Base-by-base conservation (phyloP, 2,329 filamentous ascomycete genomes). In the Passalora sequoiae region DNA sequence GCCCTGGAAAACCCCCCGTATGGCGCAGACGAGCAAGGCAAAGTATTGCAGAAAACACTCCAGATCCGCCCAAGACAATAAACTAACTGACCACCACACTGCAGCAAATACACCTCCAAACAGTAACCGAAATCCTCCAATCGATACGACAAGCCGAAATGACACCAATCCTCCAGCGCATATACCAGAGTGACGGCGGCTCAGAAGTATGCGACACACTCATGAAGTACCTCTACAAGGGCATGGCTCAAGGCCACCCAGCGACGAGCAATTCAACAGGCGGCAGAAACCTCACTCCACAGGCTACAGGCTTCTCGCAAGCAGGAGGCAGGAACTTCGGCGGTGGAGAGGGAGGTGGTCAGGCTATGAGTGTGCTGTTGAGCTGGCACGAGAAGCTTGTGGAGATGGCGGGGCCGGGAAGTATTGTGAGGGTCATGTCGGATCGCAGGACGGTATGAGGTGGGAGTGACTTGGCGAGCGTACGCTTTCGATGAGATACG, bases 351-450 rank as follows among this genome's bases (percentile, higher is more conserved):
- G 84, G 50, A 24, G 51, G 86, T 35, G 83, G 87, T 50, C 83
- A 89, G 44, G 85, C 84, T 41, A 97, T 97, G 92, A 97, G 92
- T 63, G 92, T 98, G 39, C 67, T 98, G 63, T 73, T 98, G 55
- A 96, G 89, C 69, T 98, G 92, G 92, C 92, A 98, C 65, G 92
- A 98, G 74, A 98, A 96, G 77, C 78, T 96, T 50, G 88, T 97
- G 4, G 92, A 98, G 61, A 82, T 96, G 60, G 87, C 89, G 27
- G 92, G 92, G 17, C 75, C 89, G 55, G 92, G 92, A 32, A 70
- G 86, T 66, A 92, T 98, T 68, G 86, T 89, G 51, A 80, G 92
- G 59, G 88, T 88, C 55, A 96, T 98, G 89, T 92, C 88, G 30
- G 92, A 98, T 73, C 86, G 91, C 72, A 83, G 92, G 62, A 92